Evolutionary conservation across 108 stramenopile species (phyloP), one percentile per base, ranked within the genome.

Genomic region (Seminavis robusta): DNA sequence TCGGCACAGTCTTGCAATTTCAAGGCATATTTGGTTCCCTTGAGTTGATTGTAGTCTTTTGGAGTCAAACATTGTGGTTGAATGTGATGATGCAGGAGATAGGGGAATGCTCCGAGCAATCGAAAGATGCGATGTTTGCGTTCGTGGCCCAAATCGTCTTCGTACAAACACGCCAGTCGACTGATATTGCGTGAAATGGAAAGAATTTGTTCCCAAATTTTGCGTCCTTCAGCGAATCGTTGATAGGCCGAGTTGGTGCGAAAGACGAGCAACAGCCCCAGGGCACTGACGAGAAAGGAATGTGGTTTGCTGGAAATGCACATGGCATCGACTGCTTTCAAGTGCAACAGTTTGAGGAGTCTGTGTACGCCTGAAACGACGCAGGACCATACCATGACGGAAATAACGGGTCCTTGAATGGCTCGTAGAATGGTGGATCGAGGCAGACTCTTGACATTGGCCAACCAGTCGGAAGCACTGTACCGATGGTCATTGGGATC

Each of bases 151-250:
- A 94, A 45, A 26, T 84, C 78, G 15, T 54, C 52, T 38, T 69
- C 63, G 65, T 92, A 94, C 29, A 94, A 65, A 4, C 45, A 47
- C 15, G 67, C 54, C 79, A 91, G 72, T 29, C 94, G 69, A 24
- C 84, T 80, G 24, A 92, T 40, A 54, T 94, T 88, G 4, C 94
- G 71, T 21, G 74, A 63, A 7, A 56, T 59, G 65, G 67, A 69
- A 37, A 79, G 56, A 25, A 95, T 61, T 34, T 79, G 63, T 55
- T 92, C 86, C 92, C 92, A 95, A 19, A 90, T 84, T 60, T 84
- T 80, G 36, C 92, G 74, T 45, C 94, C 94, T 54, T 95, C 68
- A 20, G 61, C 27, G 55, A 84, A 94, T 44, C 86, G 49, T 33
- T 83, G 72, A 43, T 89, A 89, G 27, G 83, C 71, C 19, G 67